Percentiles rank a stretch among this genome's conserved stretches.
Evolutionary conservation across 805 yeast species (phyloP).

Genomic region (Candida chilensis): DNA sequence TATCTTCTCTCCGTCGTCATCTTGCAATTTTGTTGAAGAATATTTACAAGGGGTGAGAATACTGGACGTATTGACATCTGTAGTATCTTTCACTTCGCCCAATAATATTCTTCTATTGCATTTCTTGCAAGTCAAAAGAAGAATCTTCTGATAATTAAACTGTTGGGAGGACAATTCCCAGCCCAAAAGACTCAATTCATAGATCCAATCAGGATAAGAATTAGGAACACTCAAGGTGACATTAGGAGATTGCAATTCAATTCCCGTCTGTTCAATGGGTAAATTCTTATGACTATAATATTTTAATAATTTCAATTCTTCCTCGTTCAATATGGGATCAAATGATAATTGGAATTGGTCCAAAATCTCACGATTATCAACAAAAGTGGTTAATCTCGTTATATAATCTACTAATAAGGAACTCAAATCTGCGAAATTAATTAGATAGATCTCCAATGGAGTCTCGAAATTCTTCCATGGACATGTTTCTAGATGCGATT

Average conservation of each 20-base stretch:
- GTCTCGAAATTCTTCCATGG: constrained; percentile 1
- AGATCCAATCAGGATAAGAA: background rate
- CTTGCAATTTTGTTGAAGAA: background rate
- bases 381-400: background rate
- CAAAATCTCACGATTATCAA: background rate
- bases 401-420: background rate
- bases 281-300: background rate
- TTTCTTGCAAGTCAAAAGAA: background rate
- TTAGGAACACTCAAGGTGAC: too few species aligned
- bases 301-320: background rate
- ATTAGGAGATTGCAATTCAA: background rate
- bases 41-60: constrained; percentile 1
- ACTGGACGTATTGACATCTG: background rate
- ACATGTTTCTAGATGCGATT: background rate
- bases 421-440: background rate
- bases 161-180: constrained; percentile 1
- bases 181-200: background rate
- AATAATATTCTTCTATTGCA: constrained; percentile 1
- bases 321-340: background rate
- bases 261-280: background rate
- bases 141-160: constrained; percentile 1
- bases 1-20: background rate
- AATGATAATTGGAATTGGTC: background rate
- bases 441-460: background rate
- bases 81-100: background rate